Conservation (phyloP, 2,329 filamentous ascomycete species). For the Epichloe festucae region DNA sequence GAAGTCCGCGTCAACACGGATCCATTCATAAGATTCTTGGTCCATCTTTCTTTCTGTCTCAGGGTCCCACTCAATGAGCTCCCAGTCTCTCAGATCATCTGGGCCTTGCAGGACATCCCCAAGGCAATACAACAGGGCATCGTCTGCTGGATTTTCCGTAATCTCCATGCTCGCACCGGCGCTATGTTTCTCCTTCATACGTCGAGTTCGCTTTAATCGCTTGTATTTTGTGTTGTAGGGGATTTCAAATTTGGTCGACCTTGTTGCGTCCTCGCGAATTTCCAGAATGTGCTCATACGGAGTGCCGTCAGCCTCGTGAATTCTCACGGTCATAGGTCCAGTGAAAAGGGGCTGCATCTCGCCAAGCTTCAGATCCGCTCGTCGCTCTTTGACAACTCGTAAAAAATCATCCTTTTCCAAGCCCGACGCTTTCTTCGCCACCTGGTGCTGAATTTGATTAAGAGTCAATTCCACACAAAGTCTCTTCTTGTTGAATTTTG, state of each 20-base stretch:
- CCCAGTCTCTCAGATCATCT: conserved; percentile 75
- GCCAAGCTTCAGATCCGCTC: conserved; percentile 54
- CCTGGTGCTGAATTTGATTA: conserved; percentile 53
- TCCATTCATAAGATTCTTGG: conserved; percentile 96
- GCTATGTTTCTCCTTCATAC: conserved; percentile 61
- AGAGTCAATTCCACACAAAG: conserved; percentile 88
- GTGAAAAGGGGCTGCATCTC: conserved; percentile 72
- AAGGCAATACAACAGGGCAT: conserved; percentile 78
- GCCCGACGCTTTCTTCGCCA: conserved; percentile 22
- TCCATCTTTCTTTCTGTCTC: conserved; percentile 88
- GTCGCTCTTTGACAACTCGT: conserved; percentile 70
- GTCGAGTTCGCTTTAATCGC: conserved; percentile 75
- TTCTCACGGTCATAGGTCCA: conserved; percentile 92
- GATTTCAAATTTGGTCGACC: conserved; percentile 71
- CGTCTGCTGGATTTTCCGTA: conserved; percentile 54
- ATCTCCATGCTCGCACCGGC: conserved; percentile 47
- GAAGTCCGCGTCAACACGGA: conserved; percentile 93
- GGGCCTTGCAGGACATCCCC: conserved; percentile 79
- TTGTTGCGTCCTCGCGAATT: conserved; percentile 74
- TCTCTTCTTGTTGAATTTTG: conserved; percentile 95
- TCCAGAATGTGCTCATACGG: conserved; percentile 97
- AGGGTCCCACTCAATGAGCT: conserved; percentile 74
- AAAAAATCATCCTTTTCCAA: conserved; percentile 74
- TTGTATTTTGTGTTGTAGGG: conserved; percentile 99
- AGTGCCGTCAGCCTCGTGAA: conserved; percentile 95